These are phyloP conservation scores for Pichia eremophila DNA, from an alignment of 805 yeast species.

Conservation along the genomic window DNA sequence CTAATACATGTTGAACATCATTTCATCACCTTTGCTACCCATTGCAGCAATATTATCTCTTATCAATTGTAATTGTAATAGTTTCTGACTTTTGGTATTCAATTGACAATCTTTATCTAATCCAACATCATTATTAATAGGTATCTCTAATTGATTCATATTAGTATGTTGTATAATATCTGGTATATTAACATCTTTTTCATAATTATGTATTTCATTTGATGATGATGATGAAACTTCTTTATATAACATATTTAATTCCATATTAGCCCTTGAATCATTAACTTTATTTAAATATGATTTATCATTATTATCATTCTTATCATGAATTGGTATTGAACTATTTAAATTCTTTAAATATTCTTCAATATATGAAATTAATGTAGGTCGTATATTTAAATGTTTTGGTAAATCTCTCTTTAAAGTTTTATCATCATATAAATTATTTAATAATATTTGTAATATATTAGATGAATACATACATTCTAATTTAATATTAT, in stretches of 20 bases:
- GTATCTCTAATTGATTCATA: constrained; percentile 20
- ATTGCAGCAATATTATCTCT: background rate
- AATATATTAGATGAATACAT: background rate
- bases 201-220: background rate
- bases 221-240: background rate
- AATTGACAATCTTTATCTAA: background rate
- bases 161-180: constrained; percentile 20
- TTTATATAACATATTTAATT: constrained; percentile 4
- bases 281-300: constrained; percentile 6
- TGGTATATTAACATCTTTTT: constrained; percentile 14
- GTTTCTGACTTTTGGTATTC: background rate
- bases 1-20: background rate
- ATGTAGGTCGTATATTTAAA: background rate
- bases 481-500: background rate
- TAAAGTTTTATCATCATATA: background rate
- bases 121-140: background rate
- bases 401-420: background rate
- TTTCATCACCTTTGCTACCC: too few relatives aligned
- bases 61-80: background rate
- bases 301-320: background rate
- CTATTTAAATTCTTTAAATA: background rate
- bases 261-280: background rate
- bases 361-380: background rate
- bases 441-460: background rate
- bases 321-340: background rate